Percentiles rank a stretch among this genome's conserved stretches.
phyloP scores from a whole-genome alignment of 1,139 yeast genomes.

The Dujonia santamariae region DNA sequence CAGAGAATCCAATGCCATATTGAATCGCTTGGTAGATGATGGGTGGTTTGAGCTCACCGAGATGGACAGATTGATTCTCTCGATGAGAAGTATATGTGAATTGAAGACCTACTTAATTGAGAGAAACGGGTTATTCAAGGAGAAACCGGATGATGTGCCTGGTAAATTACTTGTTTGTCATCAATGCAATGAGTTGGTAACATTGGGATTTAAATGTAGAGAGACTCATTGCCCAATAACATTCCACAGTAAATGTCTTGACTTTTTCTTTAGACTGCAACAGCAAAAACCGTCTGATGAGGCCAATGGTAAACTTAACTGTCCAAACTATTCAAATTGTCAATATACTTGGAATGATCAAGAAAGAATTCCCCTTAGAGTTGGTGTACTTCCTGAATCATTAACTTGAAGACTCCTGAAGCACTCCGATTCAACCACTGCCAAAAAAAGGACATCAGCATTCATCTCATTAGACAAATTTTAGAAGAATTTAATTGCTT shows the following conservation, averaged over 20 bases:
- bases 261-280: constrained; percentile 24
- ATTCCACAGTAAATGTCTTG: constrained; percentile 52
- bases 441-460: too few species aligned
- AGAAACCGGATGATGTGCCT: constrained; percentile 13
- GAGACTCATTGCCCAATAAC: constrained; percentile 30
- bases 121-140: constrained; percentile 30
- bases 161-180: constrained; percentile 47
- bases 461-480: too few species aligned
- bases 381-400: constrained; percentile 5
- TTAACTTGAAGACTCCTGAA: too few species aligned
- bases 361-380: not conserved
- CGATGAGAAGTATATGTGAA: constrained; percentile 47
- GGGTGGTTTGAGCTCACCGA: constrained; percentile 48
- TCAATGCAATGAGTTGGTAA: constrained; percentile 57
- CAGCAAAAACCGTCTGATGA: too few species aligned
- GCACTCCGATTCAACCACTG: too few species aligned
- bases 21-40: constrained; percentile 41
- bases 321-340: constrained; percentile 1
- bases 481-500: too few species aligned
- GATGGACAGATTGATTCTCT: constrained; percentile 29
- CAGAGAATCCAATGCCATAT: constrained; percentile 32
- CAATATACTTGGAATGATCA: constrained; percentile 7
- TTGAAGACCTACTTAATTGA: constrained; percentile 42
- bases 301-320: not conserved
- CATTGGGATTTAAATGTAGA: constrained; percentile 46